These are phyloP conservation scores for Mentha longifolia DNA, from an alignment of 257 asterid genomes.

Conservation along the genomic window DNA sequence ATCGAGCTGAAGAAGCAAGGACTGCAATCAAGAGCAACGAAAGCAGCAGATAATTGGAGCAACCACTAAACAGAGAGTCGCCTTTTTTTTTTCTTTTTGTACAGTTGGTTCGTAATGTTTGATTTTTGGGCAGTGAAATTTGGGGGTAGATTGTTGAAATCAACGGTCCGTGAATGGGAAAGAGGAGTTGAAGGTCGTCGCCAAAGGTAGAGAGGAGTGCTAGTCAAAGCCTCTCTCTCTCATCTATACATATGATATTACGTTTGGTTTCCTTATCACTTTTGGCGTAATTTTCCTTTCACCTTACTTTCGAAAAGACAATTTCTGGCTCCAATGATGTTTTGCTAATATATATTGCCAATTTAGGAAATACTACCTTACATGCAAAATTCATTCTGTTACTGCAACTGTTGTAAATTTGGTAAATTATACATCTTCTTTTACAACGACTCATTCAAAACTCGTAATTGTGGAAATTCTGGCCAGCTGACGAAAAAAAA, in stretches of 20 bases:
- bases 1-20: conserved; percentile 16
- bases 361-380: background rate
- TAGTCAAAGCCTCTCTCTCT: background rate
- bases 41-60: conserved; percentile 18
- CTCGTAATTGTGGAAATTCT: background rate
- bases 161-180: conserved; percentile 35
- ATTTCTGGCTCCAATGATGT: background rate
- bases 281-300: background rate
- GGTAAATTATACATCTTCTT: background rate
- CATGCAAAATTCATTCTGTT: background rate
- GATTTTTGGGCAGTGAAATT: conserved; percentile 15
- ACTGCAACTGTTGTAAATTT: background rate
- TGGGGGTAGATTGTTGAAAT: conserved; percentile 30
- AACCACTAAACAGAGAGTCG: background rate
- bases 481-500: too few relatives aligned
- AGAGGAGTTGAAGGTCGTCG: conserved; percentile 39
- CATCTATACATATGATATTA: background rate
- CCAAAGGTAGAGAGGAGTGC: background rate
- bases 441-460: background rate
- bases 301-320: background rate
- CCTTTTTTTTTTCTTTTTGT: background rate
- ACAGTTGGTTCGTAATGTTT: background rate
- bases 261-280: background rate
- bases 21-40: conserved; percentile 4
- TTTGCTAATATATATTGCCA: background rate